Base-by-base conservation (phyloP, 2,329 filamentous ascomycete genomes). In the Cladophialophora immunda region DNA sequence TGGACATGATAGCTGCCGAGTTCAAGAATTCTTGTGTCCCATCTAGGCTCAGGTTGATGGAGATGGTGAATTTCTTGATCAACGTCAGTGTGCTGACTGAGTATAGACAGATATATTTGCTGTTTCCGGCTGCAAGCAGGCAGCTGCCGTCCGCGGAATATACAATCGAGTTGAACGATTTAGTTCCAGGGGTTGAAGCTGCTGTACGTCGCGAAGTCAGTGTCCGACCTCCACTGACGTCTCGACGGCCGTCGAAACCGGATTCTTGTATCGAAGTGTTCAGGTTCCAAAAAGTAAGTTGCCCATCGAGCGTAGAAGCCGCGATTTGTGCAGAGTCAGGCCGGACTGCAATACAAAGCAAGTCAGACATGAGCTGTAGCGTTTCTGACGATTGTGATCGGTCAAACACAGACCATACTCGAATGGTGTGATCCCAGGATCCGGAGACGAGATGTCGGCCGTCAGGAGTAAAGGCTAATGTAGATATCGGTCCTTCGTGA, bases 101-200 rank as follows among this genome's bases (percentile, higher is more conserved):
- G 80, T 99, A 99, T 65, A 99, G 80, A 77, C 95, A 98, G 60
- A 99, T 97, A 78, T 97, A 97, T 81, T 99, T 99, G 89, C 93
- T 97, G 83, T 95, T 97, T 34, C 95, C 95, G 56, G 89, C 94
- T 0, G 94, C 95, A 47, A 99, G 83, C 11, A 99, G 84, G 74
- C 95, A 97, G 69, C 89, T 92, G 13, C 95, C 95, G 76, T 99
- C 95, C 1, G 92, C 91, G 77, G 93, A 97, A 81, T 98, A 99
- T 62, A 87, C 88, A 71, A 99, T 92, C 6, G 91, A 91, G 74
- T 87, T 90, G 81, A 97, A 99, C 71, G 89, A 91, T 78, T 99
- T 99, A 50, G 92, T 97, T 41, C 93, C 93, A 1, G 93, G 87
- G 2, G 91, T 90, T 74, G 97, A 98, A 54, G 95, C 95, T 2